Evolutionary conservation across 2,329 filamentous ascomycete species (phyloP).

Genomic region (Aaosphaeria arxii): DNA sequence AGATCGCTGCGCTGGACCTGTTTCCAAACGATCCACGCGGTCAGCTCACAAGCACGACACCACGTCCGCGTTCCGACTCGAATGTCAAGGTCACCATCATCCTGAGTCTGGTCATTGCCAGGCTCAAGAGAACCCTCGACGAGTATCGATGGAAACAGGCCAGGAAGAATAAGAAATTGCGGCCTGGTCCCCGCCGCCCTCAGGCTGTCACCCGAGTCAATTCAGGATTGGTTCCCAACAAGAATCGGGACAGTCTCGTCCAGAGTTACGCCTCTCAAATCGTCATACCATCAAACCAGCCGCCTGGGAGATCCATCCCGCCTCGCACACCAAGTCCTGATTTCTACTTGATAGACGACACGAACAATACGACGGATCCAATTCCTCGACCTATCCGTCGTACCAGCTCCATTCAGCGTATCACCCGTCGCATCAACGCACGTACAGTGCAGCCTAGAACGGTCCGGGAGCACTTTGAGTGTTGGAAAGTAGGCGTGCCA

Average conservation of each 20-base stretch:
- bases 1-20: background rate
- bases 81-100: background rate
- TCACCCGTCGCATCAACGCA: conserved; percentile 4
- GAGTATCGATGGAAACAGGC: background rate
- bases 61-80: background rate
- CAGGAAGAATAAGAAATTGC: background rate
- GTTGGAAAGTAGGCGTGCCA: conserved; percentile 10
- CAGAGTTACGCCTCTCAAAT: background rate
- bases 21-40: background rate
- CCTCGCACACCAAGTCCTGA: background rate
- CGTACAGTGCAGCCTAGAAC: background rate
- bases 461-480: conserved; percentile 6
- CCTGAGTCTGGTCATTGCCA: background rate
- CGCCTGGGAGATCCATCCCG: background rate
- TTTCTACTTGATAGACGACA: background rate
- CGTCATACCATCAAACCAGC: background rate
- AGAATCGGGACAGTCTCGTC: background rate
- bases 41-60: background rate
- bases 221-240: background rate
- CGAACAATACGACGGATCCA: background rate
- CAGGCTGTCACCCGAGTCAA: background rate
- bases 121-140: background rate
- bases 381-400: conserved; percentile 8
- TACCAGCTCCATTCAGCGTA: conserved; percentile 9
- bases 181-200: background rate